Conservation (phyloP, 352 stramenopile species). For the Peronospora farinosa region DNA sequence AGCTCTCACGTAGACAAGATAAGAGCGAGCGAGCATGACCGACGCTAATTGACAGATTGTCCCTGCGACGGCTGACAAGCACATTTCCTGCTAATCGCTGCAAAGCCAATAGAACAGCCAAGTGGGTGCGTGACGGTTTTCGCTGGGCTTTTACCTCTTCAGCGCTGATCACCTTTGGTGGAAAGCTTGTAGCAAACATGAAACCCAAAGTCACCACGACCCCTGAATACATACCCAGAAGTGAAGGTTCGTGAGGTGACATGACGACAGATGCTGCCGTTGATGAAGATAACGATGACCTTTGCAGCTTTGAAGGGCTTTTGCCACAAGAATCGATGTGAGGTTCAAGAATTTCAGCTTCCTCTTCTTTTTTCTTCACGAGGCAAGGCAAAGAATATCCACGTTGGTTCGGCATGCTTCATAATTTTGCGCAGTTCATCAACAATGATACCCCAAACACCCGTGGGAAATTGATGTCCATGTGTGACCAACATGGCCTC, state of each 20-base stretch:
- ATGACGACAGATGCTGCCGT: constrained; percentile 6
- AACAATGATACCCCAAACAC: constrained; percentile 73
- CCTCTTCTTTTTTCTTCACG: constrained; percentile 9
- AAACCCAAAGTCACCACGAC: constrained; percentile 50
- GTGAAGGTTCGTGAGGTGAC: constrained; percentile 45
- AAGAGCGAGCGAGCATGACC: constrained; percentile 49
- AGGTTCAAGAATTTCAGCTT: not conserved
- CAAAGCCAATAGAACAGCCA: constrained; percentile 60
- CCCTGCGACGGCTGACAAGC: constrained; percentile 39
- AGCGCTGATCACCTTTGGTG: constrained; percentile 49
- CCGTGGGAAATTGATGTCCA: constrained; percentile 71
- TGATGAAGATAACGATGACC: constrained; percentile 11
- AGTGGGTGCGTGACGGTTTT: constrained; percentile 56
- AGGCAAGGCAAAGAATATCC: constrained; percentile 50
- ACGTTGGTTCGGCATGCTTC: constrained; percentile 63
- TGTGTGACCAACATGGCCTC: constrained; percentile 67
- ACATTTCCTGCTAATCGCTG: constrained; percentile 65
- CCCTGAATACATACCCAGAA: constrained; percentile 67
- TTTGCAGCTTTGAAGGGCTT: constrained; percentile 11
- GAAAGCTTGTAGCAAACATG: constrained; percentile 44
- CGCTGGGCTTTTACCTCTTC: constrained; percentile 51
- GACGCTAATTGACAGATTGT: constrained; percentile 45
- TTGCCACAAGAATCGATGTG: not conserved
- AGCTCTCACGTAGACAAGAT: constrained; percentile 61
- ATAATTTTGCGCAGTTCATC: constrained; percentile 78